phyloP scores from a whole-genome alignment of 352 stramenopile species.

The Phytophthora hibernalis region DNA sequence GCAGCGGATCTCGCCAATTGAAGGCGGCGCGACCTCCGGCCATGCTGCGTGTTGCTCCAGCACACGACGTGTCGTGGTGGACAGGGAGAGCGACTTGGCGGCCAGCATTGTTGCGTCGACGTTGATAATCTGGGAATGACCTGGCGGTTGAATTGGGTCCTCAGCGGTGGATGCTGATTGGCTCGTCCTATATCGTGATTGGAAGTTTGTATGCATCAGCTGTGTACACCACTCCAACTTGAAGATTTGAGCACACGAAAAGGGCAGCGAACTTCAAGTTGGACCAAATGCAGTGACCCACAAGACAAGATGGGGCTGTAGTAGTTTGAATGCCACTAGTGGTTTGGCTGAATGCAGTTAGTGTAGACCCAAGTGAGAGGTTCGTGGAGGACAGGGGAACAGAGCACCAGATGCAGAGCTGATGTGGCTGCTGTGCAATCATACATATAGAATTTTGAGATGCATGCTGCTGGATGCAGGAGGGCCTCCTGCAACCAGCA shows the following conservation, averaged over 20 bases:
- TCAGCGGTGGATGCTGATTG: constrained; percentile 28
- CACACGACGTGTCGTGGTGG: constrained; percentile 18
- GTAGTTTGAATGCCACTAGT: too few species aligned
- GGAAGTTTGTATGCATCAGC: constrained; percentile 25
- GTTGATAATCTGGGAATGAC: constrained; percentile 31
- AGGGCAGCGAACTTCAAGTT: constrained; percentile 15
- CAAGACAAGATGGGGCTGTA: too few species aligned
- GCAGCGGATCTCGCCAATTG: constrained; percentile 86
- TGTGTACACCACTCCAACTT: constrained; percentile 25
- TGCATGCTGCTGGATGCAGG: too few species aligned
- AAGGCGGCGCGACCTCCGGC: constrained; percentile 60
- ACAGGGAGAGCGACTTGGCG: constrained; percentile 35
- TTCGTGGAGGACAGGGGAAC: too few species aligned
- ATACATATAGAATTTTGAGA: too few species aligned
- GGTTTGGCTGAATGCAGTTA: neutral
- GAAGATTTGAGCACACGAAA: constrained; percentile 24
- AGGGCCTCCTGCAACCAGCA: too few species aligned
- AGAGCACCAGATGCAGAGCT: too few species aligned
- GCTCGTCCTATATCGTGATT: constrained; percentile 44
- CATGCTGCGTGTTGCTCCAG: constrained; percentile 52
- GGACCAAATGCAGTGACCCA: neutral
- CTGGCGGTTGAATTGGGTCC: neutral
- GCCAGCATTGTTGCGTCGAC: constrained; percentile 40
- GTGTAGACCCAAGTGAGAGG: too few species aligned
- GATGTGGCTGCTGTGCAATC: constrained; percentile 9